Conservation (phyloP, 2,329 filamentous ascomycete species). For the Monosporascus sp. region DNA sequence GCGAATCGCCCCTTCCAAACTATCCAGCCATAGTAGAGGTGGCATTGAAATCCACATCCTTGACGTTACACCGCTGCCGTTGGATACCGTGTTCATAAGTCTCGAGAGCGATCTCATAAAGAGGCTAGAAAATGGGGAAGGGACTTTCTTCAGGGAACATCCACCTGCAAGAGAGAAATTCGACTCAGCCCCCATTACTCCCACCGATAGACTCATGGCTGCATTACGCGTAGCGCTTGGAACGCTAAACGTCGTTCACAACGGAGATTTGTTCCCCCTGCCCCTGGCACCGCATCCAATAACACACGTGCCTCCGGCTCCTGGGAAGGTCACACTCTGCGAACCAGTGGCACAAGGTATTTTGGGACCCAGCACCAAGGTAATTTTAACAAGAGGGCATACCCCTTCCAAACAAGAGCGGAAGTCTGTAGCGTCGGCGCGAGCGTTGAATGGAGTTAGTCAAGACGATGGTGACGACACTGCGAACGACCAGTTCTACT, state of each 20-base stretch:
- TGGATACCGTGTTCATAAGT: conserved; percentile 83
- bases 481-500: conserved; percentile 87
- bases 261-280: conserved; percentile 72
- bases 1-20: conserved; percentile 68
- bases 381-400: conserved; percentile 68
- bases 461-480: conserved; percentile 74
- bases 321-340: conserved; percentile 85
- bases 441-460: conserved; percentile 51
- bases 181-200: conserved; percentile 23
- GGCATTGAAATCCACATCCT: conserved; percentile 80
- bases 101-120: conserved; percentile 76
- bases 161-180: conserved; percentile 31
- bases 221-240: conserved; percentile 71
- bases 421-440: conserved; percentile 41
- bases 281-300: conserved; percentile 80
- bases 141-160: conserved; percentile 68
- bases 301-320: conserved; percentile 77
- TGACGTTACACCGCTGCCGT: conserved; percentile 70
- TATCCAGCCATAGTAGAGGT: conserved; percentile 65
- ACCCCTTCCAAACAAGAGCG: conserved; percentile 50
- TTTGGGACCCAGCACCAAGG: conserved; percentile 70
- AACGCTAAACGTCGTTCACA: conserved; percentile 71
- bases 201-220: conserved; percentile 55
- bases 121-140: conserved; percentile 77
- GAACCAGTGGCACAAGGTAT: conserved; percentile 90